A percentile compares a stretch with the other conserved stretches of the same genome.
phyloP scores from a whole-genome alignment of 352 stramenopile species.

The Phytophthora aleatoria region DNA sequence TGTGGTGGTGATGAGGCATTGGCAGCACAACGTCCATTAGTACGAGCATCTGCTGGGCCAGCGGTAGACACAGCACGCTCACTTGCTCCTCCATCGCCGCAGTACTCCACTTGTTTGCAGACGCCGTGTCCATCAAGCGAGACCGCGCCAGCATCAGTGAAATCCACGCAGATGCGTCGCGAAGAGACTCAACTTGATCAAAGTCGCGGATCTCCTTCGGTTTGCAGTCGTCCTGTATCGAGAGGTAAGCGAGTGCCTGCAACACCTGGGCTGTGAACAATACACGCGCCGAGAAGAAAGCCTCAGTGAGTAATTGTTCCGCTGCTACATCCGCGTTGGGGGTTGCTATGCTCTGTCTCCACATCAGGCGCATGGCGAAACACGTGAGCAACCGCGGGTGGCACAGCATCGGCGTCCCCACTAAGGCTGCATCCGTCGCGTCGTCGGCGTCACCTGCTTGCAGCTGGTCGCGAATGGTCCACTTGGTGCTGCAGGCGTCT shows the following conservation, averaged over 20 bases:
- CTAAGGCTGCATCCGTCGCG: conserved; percentile 27
- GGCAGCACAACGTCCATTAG: conserved; percentile 63
- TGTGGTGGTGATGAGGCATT: conserved; percentile 24
- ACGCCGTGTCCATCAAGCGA: conserved; percentile 32
- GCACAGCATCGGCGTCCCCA: conserved; percentile 49
- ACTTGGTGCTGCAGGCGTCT: conserved; percentile 20
- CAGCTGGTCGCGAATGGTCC: conserved; percentile 8
- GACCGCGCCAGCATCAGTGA: conserved; percentile 52
- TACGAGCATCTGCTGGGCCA: conserved; percentile 65
- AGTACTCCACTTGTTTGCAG: conserved; percentile 30
- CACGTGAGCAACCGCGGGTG: conserved; percentile 57
- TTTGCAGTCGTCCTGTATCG: conserved; percentile 15
- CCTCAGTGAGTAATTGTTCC: conserved; percentile 54
- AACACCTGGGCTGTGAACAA: conserved; percentile 66
- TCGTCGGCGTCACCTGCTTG: conserved; percentile 26
- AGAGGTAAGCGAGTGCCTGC: conserved; percentile 56
- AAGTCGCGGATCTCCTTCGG: conserved; percentile 47
- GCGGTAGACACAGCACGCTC: conserved; percentile 50
- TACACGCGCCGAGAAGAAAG: conserved; percentile 60
- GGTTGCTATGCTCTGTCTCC: conserved; percentile 39
- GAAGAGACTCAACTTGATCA: conserved; percentile 58
- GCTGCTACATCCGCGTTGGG: conserved; percentile 36
- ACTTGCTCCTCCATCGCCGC: conserved; percentile 46
- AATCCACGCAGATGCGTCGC: conserved; percentile 59
- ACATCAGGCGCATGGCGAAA: conserved; percentile 58